Conservation (phyloP, 192 early-diverging fungal genomes). For the Backusella circina region DNA sequence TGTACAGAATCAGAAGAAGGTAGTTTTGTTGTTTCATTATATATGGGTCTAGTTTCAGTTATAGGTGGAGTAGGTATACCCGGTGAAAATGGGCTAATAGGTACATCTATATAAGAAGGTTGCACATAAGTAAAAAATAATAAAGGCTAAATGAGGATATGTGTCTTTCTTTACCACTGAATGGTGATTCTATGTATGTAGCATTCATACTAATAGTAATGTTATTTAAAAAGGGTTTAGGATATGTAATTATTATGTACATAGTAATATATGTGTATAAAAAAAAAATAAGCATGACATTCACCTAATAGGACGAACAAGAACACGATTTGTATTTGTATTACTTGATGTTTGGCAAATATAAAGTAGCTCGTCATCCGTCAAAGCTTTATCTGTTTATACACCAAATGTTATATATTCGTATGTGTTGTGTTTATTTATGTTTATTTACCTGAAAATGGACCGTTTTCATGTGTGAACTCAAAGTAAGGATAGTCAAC, state of each 20-base stretch:
- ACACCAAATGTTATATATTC: neutral
- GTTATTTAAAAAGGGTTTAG: neutral
- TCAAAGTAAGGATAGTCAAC: neutral
- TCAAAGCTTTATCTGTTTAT: conserved; percentile 15
- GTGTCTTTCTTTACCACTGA: neutral
- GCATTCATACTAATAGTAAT: neutral
- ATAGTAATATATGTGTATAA: neutral
- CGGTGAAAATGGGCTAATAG: neutral
- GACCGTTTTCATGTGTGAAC: conserved; percentile 9
- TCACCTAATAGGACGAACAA: conserved; percentile 15
- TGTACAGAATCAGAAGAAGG: neutral
- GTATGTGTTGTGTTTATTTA: neutral
- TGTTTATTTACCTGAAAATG: neutral
- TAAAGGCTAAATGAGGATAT: neutral
- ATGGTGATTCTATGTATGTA: neutral
- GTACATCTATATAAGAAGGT: conserved; percentile 3
- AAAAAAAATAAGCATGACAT: neutral
- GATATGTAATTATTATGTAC: neutral
- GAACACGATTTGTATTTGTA: conserved; percentile 10
- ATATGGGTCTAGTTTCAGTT: neutral
- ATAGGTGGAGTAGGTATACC: neutral
- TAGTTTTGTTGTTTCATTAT: neutral
- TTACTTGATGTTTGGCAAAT: conserved; percentile 24
- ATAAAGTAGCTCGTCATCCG: conserved; percentile 15
- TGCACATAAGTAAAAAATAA: conserved; percentile 8